phyloP scores from a whole-genome alignment of 192 early-diverging fungal genomes.

The Rhizophagus clarus region DNA sequence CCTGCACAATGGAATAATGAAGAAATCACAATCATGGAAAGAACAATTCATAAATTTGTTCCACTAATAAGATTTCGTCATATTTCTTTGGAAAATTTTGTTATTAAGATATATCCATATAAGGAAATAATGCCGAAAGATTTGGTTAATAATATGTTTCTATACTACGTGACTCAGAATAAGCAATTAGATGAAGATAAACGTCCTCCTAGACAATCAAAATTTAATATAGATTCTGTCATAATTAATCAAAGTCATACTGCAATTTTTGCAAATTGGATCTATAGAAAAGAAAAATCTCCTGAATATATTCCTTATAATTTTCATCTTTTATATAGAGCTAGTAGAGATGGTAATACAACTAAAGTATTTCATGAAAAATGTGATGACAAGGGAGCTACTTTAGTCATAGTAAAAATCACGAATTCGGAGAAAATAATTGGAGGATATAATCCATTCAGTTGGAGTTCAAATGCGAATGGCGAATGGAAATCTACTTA shows the following conservation, averaged over 20 bases:
- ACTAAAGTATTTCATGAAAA: no score
- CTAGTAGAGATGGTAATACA: neutral
- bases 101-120: no score
- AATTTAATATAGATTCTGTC: neutral
- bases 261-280: neutral
- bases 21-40: no score
- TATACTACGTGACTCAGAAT: neutral
- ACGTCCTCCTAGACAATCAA: neutral
- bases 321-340: neutral
- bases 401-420: neutral
- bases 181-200: neutral
- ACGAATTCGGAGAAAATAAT: neutral
- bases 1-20: neutral
- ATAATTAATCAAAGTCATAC: no score
- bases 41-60: no score
- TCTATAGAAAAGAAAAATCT: neutral
- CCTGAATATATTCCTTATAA: no score
- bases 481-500: no score
- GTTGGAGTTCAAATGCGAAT: neutral
- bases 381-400: neutral
- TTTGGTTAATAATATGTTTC: neutral
- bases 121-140: neutral
- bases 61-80: no score
- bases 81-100: no score
- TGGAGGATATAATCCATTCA: constrained; percentile 5